Conservation (phyloP, 805 yeast genomes). For the Saturnispora diversa region DNA sequence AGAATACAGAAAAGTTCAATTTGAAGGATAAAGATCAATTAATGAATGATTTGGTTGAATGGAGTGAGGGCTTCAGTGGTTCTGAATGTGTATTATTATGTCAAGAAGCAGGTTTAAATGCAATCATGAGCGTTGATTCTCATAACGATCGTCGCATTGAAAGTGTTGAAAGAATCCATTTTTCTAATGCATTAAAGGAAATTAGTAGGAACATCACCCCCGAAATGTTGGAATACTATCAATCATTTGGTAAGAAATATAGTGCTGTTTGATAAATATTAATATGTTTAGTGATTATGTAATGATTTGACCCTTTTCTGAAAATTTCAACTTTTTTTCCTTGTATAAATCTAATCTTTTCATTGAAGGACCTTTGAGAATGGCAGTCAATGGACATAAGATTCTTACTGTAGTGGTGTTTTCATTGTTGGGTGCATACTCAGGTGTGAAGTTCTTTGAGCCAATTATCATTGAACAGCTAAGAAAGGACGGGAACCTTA, state of each 20-base stretch:
- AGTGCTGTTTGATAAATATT: conserved; percentile 17
- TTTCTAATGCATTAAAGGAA: conserved; percentile 53
- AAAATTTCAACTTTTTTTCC: background rate
- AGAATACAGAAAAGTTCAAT: conserved; percentile 60
- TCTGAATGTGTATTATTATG: conserved; percentile 89
- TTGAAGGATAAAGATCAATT: conserved; percentile 33
- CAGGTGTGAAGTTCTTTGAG: conserved; percentile 62
- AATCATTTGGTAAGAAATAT: conserved; percentile 39
- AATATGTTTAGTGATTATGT: too few relatives aligned
- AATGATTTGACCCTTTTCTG: background rate
- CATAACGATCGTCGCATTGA: conserved; percentile 34
- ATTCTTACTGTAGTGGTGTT: conserved; percentile 23
- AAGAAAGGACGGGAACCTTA: conserved; percentile 54
- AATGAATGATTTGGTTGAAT: conserved; percentile 44
- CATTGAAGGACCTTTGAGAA: too few relatives aligned
- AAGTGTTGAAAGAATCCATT: conserved; percentile 34
- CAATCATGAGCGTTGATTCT: conserved; percentile 70
- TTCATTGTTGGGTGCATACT: conserved; percentile 36
- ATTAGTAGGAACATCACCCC: conserved; percentile 73
- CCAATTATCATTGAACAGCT: conserved; percentile 64
- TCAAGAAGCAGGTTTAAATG: conserved; percentile 94
- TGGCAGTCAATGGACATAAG: conserved; percentile 16
- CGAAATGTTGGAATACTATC: conserved; percentile 76
- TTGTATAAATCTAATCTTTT: background rate
- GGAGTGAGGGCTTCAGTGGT: conserved; percentile 90